Percentiles rank a stretch among this genome's conserved stretches.
Conservation (phyloP, 352 stramenopile genomes). For the Aphanomyces astaci region DNA sequence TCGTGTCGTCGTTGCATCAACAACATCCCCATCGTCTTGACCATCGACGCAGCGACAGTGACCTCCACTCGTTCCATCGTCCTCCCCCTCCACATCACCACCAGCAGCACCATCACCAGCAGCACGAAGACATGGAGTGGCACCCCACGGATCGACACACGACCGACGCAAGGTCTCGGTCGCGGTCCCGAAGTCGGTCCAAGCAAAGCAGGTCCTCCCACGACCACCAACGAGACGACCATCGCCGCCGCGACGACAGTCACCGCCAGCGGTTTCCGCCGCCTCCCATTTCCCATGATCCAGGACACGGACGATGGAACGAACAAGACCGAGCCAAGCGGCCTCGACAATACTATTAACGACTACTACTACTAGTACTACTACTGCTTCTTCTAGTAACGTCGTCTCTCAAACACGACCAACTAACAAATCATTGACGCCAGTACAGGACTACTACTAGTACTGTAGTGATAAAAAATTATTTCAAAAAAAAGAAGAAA, state of each 20-base stretch:
- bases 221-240: background rate
- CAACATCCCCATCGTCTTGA: background rate
- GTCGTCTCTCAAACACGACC: too few relatives aligned
- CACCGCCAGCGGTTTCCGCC: background rate
- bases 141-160: background rate
- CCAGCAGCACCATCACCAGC: background rate
- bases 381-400: too few relatives aligned
- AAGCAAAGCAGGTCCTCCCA: background rate
- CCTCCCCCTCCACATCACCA: background rate
- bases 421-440: too few relatives aligned
- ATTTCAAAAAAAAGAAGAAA: too few relatives aligned
- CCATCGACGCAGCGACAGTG: constrained; percentile 1
- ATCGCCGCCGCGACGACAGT: background rate
- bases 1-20: background rate
- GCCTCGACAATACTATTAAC: background rate
- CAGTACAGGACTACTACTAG: too few relatives aligned
- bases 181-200: background rate
- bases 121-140: background rate
- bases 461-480: too few relatives aligned
- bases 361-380: too few relatives aligned
- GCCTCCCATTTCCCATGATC: too few relatives aligned
- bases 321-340: background rate
- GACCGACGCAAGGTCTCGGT: background rate
- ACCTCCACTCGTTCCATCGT: background rate
- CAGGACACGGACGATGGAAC: too few relatives aligned